These are phyloP conservation scores for Cyclostephanos invisitatus DNA, from an alignment of 108 stramenopile genomes.

Conservation along the genomic window DNA sequence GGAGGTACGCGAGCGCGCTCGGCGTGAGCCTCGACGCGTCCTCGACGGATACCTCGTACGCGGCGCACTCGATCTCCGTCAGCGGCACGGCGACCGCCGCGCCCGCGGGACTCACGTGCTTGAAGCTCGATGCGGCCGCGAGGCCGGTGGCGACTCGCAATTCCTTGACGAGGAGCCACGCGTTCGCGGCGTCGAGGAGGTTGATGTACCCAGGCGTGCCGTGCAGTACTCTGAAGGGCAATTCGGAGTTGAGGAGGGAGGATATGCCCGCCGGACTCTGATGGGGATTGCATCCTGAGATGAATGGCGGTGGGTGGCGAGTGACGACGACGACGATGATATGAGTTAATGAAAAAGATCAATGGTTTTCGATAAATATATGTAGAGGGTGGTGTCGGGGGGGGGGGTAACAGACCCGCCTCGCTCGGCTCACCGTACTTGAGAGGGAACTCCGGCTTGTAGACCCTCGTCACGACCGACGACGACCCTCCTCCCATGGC, in stretches of 20 bases:
- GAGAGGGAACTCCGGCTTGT: slow-evolving; percentile 85
- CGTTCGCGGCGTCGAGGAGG: slow-evolving; percentile 96
- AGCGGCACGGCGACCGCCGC: slow-evolving; percentile 96
- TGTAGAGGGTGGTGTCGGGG: too few species aligned
- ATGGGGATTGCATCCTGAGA: slow-evolving; percentile 91
- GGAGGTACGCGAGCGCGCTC: slow-evolving; percentile 93
- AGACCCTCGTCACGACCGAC: slow-evolving; percentile 82
- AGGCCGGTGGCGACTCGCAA: slow-evolving; percentile 88
- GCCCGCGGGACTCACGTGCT: slow-evolving; percentile 98
- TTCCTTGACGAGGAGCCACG: slow-evolving; percentile 97
- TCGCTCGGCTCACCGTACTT: slow-evolving; percentile 96
- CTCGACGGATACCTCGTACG: slow-evolving; percentile 87
- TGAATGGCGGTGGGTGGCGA: neutral
- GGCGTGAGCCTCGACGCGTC: slow-evolving; percentile 82
- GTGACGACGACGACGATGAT: neutral
- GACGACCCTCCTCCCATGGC: slow-evolving; percentile 55
- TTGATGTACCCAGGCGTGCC: slow-evolving; percentile 99
- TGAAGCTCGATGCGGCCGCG: slow-evolving; percentile 96
- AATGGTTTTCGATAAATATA: too few species aligned
- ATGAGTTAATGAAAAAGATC: neutral
- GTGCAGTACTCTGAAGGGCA: slow-evolving; percentile 91
- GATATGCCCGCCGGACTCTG: slow-evolving; percentile 92
- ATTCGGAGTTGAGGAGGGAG: slow-evolving; percentile 65
- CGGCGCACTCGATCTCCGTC: slow-evolving; percentile 79
- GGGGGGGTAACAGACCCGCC: too few species aligned